Evolutionary conservation across 2,329 filamentous ascomycete genomes (phyloP).

Genomic region (Parafenestella ontariensis): DNA sequence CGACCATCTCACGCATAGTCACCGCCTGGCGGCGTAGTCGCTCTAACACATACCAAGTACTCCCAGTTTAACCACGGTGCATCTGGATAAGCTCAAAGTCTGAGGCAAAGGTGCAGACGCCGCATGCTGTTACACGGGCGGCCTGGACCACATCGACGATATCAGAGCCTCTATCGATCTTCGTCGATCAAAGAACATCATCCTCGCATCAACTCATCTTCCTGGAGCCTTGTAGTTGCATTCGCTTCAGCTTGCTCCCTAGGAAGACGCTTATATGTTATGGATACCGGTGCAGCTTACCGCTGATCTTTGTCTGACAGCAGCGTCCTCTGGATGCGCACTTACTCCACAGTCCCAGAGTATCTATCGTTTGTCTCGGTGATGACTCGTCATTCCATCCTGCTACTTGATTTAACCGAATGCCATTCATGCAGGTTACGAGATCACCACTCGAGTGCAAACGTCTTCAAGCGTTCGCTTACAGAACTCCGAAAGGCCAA

Average conservation of each 20-base stretch:
- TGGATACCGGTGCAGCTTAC: background rate
- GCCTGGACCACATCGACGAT: conserved; percentile 5
- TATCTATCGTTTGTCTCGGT: background rate
- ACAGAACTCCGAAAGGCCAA: background rate
- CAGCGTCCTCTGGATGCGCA: background rate
- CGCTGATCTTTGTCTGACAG: background rate
- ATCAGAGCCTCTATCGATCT: conserved; percentile 7
- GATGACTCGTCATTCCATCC: background rate
- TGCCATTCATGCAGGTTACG: background rate
- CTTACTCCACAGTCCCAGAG: background rate
- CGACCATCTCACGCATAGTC: conserved; percentile 16
- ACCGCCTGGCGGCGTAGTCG: conserved; percentile 13
- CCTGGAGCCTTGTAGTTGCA: background rate
- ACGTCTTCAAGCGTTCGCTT: background rate
- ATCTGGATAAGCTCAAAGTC: background rate
- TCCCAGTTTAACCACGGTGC: conserved; percentile 5
- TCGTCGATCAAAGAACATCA: conserved; percentile 4
- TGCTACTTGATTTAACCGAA: background rate
- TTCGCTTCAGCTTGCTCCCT: background rate
- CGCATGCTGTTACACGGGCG: conserved; percentile 9
- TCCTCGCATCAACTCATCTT: background rate
- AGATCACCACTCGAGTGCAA: background rate
- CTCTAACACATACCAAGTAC: conserved; percentile 15
- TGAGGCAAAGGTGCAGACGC: conserved; percentile 1
- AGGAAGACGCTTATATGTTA: background rate